Percentiles rank a stretch among this genome's conserved stretches.
These are phyloP conservation scores for Debaryomycetaceae sp. DNA, from an alignment of 1,139 yeast genomes.

Conservation along the genomic window DNA sequence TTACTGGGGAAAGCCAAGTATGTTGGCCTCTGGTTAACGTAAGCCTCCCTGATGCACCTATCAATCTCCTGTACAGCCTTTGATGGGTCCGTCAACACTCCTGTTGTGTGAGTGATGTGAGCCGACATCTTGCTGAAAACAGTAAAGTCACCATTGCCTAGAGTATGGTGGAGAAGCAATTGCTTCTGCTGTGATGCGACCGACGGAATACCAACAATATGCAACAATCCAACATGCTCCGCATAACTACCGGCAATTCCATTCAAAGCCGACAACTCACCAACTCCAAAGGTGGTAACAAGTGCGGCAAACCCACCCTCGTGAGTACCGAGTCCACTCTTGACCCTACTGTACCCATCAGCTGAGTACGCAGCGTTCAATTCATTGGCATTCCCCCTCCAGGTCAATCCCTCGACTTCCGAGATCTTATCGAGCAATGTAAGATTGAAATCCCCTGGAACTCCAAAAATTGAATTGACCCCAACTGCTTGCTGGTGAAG, in stretches of 20 bases:
- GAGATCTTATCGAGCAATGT: conserved; percentile 62
- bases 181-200: conserved; percentile 62
- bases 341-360: conserved; percentile 67
- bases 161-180: conserved; percentile 54
- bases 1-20: conserved; percentile 39
- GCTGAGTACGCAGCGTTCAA: conserved; percentile 71
- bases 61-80: conserved; percentile 34
- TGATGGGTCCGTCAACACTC: conserved; percentile 24
- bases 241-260: conserved; percentile 61
- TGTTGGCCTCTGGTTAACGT: conserved; percentile 35
- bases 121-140: conserved; percentile 67
- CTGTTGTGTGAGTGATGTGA: conserved; percentile 30
- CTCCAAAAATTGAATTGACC: conserved; percentile 68
- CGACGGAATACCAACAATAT: conserved; percentile 58
- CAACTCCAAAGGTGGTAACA: conserved; percentile 68
- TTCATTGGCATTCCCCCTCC: conserved; percentile 75
- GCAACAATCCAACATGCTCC: conserved; percentile 56
- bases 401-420: conserved; percentile 54
- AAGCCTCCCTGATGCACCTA: conserved; percentile 34
- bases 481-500: conserved; percentile 49
- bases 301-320: conserved; percentile 47
- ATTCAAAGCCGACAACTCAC: conserved; percentile 57
- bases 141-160: conserved; percentile 82
- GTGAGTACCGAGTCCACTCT: conserved; percentile 20
- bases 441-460: conserved; percentile 78